phyloP scores from a whole-genome alignment of 305 asterid genomes.

The Fraxinus sp. region DNA sequence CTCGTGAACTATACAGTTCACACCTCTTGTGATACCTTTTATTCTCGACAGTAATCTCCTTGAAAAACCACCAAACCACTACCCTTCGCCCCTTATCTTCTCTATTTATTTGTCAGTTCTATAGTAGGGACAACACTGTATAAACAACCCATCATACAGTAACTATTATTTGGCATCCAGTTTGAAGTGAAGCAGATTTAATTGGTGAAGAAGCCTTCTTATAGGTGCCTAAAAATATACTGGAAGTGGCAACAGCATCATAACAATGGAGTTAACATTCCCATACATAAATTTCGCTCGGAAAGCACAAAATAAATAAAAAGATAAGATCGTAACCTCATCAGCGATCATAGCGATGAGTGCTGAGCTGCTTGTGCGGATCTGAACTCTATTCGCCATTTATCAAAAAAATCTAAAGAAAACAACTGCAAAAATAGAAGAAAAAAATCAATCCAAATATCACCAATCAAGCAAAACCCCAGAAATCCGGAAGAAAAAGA shows the following conservation, averaged over 20 bases:
- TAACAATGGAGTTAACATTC: not conserved
- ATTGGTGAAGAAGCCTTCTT: not conserved
- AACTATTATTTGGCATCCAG: not conserved
- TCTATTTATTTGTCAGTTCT: not conserved
- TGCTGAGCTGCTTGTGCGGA: conserved; percentile 80
- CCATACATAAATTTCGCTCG: not conserved
- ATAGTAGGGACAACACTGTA: not conserved
- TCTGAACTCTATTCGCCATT: conserved; percentile 86
- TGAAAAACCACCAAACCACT: not conserved
- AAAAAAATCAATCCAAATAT: not conserved
- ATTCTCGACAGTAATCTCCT: not conserved
- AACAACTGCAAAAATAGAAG: not conserved
- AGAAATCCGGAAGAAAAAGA: not conserved
- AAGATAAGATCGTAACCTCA: conserved; percentile 54
- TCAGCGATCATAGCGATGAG: conserved; percentile 96
- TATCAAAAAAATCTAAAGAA: not conserved
- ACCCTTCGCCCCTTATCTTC: not conserved
- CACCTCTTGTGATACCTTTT: not conserved
- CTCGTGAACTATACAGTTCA: not conserved
- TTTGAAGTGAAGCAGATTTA: not conserved
- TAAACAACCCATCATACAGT: not conserved
- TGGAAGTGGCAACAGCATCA: not conserved
- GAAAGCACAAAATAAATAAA: not conserved
- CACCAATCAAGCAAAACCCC: not conserved
- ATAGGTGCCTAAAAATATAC: not conserved